phyloP scores from a whole-genome alignment of 345 rosid genomes.

The Citrus trifoliata region DNA sequence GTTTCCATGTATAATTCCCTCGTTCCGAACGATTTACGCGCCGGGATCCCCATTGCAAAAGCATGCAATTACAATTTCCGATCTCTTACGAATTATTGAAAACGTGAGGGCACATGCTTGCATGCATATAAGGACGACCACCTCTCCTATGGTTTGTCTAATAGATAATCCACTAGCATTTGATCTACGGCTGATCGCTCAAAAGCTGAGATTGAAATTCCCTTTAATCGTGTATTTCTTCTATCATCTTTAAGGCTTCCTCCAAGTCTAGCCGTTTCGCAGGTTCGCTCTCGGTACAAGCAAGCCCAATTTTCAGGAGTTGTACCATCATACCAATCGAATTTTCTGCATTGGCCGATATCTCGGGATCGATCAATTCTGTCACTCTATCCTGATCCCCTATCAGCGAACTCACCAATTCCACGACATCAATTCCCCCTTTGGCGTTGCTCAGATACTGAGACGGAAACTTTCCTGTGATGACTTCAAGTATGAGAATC shows the following conservation, averaged over 20 bases:
- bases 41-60: too few relatives aligned
- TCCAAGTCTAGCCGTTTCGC: conserved; percentile 44
- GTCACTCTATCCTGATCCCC: conserved; percentile 27
- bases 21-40: too few relatives aligned
- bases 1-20: too few relatives aligned
- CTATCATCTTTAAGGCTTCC: conserved; percentile 61
- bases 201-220: not conserved
- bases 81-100: too few relatives aligned
- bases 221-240: conserved; percentile 32
- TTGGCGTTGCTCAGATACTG: conserved; percentile 56
- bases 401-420: conserved; percentile 49
- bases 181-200: not conserved
- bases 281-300: conserved; percentile 53
- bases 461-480: conserved; percentile 76
- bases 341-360: conserved; percentile 22
- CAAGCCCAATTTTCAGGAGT: conserved; percentile 54
- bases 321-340: conserved; percentile 39
- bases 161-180: not conserved
- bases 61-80: too few relatives aligned
- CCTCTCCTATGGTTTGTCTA: not conserved
- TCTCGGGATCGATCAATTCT: conserved; percentile 74
- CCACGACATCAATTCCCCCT: conserved; percentile 61
- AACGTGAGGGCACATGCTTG: too few relatives aligned
- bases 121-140: not conserved
- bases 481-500: conserved; percentile 62